Evolutionary conservation across 202 grass and related monocot species (phyloP), one percentile per base, ranked within the genome.

Genomic region (Eragrostis tef): DNA sequence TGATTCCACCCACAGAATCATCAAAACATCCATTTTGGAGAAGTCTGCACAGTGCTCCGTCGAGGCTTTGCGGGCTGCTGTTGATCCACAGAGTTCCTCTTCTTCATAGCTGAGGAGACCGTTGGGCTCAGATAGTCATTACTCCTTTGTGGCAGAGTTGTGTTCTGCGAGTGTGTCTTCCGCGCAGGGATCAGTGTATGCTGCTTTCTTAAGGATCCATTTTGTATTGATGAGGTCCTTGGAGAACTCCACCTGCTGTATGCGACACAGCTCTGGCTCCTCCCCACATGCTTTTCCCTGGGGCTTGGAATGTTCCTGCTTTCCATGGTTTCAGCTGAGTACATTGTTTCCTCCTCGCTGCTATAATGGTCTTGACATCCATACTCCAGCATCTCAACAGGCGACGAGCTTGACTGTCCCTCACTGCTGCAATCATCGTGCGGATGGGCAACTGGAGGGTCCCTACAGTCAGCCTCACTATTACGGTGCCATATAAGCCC

Each of bases 291-390:
- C 80, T 87, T 89, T 43, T 87, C 92, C 70, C 77, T 93, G 14
- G 84, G 67, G 76, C 67, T 92, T 25, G 94, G 90, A 53, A 93
- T 86, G 64, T 97, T 97, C 58, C 90, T 85, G 86, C 94, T 97
- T 74, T 97, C 94, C 94, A 97, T 94, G 58, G 94, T 97, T 85
- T 97, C 94, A 9, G 94, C 92, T 6, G 92, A 97, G 83, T 97
- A 97, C 94, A 97, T 97, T 31, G 92, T 93, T 53, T 94, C 92
- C 81, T 97, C 92, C 71, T 91, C 94, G 3, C 92, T 94, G 20
- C 81, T 89, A 46, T 86, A 90, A 24, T 80, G 78, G 54, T 91
- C 88, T 26, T 88, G 64, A 67, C 79, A 71, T 77, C 67, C 61
- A 48, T 85, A 80, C 78, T 84, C 88, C 15, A 83, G 67, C 27